A percentile compares a stretch with the other conserved stretches of the same genome.
phyloP scores from a whole-genome alignment of 768 basidiomycete genomes.

The Leccinum fibrillosum region DNA sequence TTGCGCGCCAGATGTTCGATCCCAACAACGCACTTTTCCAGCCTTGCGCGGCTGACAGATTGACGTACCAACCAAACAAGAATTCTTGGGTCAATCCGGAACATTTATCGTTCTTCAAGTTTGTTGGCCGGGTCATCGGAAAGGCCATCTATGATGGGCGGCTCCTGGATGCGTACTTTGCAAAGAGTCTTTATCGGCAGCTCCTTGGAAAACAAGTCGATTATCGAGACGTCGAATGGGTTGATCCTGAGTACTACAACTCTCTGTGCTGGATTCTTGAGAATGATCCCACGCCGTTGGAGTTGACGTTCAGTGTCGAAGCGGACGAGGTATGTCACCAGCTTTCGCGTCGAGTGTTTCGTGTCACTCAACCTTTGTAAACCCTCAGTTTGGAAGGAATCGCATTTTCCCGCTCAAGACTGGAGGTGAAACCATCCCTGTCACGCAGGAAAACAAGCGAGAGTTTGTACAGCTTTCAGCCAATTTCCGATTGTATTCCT shows the following conservation, averaged over 20 bases:
- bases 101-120: slow-evolving; percentile 97
- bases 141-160: slow-evolving; percentile 98
- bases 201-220: slow-evolving; percentile 92
- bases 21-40: slow-evolving; percentile 98
- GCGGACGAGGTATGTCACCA: slow-evolving; percentile 69
- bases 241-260: slow-evolving; percentile 98
- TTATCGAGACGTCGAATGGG: slow-evolving; percentile 94
- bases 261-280: slow-evolving; percentile 98
- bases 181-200: slow-evolving; percentile 93
- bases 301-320: slow-evolving; percentile 93
- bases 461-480: slow-evolving; percentile 97
- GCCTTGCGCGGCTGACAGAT: slow-evolving; percentile 91
- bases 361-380: background rate
- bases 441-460: slow-evolving; percentile 94
- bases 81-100: slow-evolving; percentile 94
- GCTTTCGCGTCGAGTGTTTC: background rate
- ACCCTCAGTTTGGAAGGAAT: slow-evolving; percentile 80
- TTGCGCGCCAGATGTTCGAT: slow-evolving; percentile 98
- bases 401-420: slow-evolving; percentile 86
- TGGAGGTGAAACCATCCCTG: slow-evolving; percentile 76
- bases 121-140: slow-evolving; percentile 95
- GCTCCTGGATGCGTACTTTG: slow-evolving; percentile 96
- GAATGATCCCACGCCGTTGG: slow-evolving; percentile 83
- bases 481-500: slow-evolving; percentile 88
- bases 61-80: slow-evolving; percentile 96